phyloP scores from a whole-genome alignment of 2,329 filamentous ascomycete genomes.

The Huntiella moniliformis region DNA sequence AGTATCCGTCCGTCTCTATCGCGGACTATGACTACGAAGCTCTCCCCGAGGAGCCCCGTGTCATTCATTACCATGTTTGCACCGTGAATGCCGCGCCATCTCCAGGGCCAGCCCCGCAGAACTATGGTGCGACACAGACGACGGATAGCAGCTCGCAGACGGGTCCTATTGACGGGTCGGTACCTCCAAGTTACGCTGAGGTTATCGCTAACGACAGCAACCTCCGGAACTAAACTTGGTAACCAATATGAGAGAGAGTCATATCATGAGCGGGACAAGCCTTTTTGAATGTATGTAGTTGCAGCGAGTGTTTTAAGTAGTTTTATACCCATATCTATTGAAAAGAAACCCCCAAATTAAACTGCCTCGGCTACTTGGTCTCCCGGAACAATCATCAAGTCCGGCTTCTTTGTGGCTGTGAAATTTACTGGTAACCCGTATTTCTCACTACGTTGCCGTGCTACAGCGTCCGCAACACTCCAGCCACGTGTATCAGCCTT shows the following conservation, averaged over 20 bases:
- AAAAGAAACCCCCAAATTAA: neutral
- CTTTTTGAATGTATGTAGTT: no score
- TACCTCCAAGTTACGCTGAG: slow-evolving; percentile 76
- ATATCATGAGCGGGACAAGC: no score
- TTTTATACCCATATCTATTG: no score
- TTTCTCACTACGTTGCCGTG: no score
- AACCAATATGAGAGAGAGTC: neutral
- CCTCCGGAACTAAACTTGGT: slow-evolving; percentile 37
- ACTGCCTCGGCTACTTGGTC: neutral
- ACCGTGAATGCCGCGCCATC: slow-evolving; percentile 26
- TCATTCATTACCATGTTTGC: slow-evolving; percentile 21
- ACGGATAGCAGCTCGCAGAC: slow-evolving; percentile 24
- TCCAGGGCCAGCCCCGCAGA: slow-evolving; percentile 15
- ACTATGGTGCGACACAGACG: slow-evolving; percentile 19
- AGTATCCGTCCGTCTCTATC: slow-evolving; percentile 53
- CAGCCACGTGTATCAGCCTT: no score
- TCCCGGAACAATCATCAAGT: neutral
- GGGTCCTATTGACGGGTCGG: slow-evolving; percentile 23
- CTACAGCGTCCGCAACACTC: no score
- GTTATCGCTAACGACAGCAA: slow-evolving; percentile 83
- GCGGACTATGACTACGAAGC: slow-evolving; percentile 47
- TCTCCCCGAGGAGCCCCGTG: slow-evolving; percentile 25
- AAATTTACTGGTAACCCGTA: no score
- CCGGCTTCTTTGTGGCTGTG: neutral
- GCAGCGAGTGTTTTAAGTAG: no score